These are phyloP conservation scores for Achaetomium macrosporum DNA, from an alignment of 2,329 filamentous ascomycete genomes.

Conservation along the genomic window DNA sequence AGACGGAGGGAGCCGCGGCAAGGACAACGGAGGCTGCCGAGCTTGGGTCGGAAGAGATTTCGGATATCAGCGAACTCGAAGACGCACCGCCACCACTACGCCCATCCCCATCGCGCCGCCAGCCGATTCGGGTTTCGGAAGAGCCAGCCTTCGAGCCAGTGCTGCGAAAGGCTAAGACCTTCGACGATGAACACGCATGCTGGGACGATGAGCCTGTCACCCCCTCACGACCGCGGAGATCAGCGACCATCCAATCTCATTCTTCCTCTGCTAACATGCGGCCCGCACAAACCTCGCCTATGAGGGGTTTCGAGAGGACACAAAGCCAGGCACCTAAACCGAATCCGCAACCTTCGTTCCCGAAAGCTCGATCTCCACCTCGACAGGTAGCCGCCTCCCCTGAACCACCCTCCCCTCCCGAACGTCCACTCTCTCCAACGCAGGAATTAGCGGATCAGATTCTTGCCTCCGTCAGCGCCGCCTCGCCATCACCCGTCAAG, in stretches of 20 bases:
- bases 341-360: neutral
- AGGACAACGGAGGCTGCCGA: constrained; percentile 9
- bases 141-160: constrained; percentile 18
- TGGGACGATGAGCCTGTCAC: constrained; percentile 6
- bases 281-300: constrained; percentile 5
- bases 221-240: constrained; percentile 15
- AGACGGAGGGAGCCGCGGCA: neutral
- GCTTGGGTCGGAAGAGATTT: constrained; percentile 33
- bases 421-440: constrained; percentile 30
- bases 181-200: constrained; percentile 12
- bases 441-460: constrained; percentile 52
- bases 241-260: constrained; percentile 16
- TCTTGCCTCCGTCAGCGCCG: constrained; percentile 47
- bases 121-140: constrained; percentile 13
- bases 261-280: constrained; percentile 4
- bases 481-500: constrained; percentile 54
- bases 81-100: constrained; percentile 32
- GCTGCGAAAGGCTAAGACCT: constrained; percentile 18
- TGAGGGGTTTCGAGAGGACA: constrained; percentile 5
- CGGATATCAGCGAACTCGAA: constrained; percentile 50
- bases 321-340: constrained; percentile 10
- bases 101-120: constrained; percentile 16
- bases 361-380: constrained; percentile 2
- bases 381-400: neutral
- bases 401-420: constrained; percentile 7